Conservation (phyloP, 805 yeast genomes). For the Lipomyces japonicus region DNA sequence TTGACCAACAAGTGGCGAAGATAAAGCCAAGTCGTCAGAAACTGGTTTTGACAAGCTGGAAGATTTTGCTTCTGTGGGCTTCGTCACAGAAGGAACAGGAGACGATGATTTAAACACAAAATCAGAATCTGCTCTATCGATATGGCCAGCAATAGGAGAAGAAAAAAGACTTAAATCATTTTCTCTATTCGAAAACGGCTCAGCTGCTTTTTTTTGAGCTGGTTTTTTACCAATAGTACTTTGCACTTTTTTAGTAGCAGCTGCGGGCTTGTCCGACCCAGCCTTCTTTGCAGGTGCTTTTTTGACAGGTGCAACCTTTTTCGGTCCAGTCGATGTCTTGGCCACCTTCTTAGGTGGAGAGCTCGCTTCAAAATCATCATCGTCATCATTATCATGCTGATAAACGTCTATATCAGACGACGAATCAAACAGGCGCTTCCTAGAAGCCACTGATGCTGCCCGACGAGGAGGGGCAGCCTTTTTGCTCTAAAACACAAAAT, state of each 20-base stretch:
- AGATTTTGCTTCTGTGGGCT: neutral
- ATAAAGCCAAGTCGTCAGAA: too few species aligned
- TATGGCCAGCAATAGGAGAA: constrained; percentile 8
- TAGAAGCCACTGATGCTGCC: constrained; percentile 23
- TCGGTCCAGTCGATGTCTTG: neutral
- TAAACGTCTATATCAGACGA: constrained; percentile 22
- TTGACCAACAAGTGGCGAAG: too few species aligned
- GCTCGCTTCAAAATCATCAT: constrained; percentile 12
- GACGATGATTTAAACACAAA: neutral
- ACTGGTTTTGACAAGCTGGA: too few species aligned
- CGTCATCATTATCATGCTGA: constrained; percentile 10
- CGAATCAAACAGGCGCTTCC: constrained; percentile 19
- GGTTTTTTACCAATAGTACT: constrained; percentile 23
- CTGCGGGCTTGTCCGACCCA: constrained; percentile 6
- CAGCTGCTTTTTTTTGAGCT: constrained; percentile 10
- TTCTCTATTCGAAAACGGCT: constrained; percentile 9
- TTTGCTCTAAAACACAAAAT: constrained; percentile 3
- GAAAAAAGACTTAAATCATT: constrained; percentile 7
- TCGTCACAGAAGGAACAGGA: neutral
- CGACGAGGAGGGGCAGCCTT: constrained; percentile 11
- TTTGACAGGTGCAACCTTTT: constrained; percentile 9
- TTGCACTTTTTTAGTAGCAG: constrained; percentile 13
- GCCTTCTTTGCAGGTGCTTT: constrained; percentile 11
- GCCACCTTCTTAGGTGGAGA: constrained; percentile 17
- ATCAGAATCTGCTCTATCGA: constrained; percentile 4